Conservation (phyloP, 2,329 filamentous ascomycete genomes). For the Ceratocystis cubensis region DNA sequence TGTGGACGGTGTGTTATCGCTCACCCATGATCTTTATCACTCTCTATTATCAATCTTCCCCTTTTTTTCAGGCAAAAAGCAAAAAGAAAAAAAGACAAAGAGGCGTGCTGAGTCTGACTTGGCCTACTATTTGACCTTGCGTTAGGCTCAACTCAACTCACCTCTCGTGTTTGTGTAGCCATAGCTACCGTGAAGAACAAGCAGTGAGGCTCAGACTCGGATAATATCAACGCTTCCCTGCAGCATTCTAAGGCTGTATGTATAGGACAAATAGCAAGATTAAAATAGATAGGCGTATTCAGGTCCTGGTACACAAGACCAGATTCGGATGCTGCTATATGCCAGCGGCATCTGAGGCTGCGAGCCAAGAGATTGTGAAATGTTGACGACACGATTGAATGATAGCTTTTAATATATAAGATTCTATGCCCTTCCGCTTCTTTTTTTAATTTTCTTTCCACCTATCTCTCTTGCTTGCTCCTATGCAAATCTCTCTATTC, state of each 20-base stretch:
- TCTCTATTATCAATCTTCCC: not conserved
- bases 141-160: not conserved
- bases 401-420: not conserved
- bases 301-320: not conserved
- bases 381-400: not conserved
- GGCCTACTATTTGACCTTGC: not conserved
- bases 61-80: not conserved
- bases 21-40: not conserved
- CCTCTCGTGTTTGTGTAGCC: not conserved
- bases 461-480: not conserved
- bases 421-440: not conserved
- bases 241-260: not conserved
- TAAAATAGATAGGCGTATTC: not conserved
- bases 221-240: not conserved
- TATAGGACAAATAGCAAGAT: not conserved
- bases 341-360: not conserved
- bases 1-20: not conserved
- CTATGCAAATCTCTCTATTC: not conserved
- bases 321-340: not conserved
- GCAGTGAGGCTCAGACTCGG: not conserved
- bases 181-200: not conserved
- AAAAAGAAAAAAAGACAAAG: not conserved
- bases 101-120: not conserved
- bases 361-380: not conserved
- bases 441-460: not conserved